Evolutionary conservation across 345 rosid species (phyloP), one percentile per base, ranked within the genome.

Genomic region (Nasturtium officinale): DNA sequence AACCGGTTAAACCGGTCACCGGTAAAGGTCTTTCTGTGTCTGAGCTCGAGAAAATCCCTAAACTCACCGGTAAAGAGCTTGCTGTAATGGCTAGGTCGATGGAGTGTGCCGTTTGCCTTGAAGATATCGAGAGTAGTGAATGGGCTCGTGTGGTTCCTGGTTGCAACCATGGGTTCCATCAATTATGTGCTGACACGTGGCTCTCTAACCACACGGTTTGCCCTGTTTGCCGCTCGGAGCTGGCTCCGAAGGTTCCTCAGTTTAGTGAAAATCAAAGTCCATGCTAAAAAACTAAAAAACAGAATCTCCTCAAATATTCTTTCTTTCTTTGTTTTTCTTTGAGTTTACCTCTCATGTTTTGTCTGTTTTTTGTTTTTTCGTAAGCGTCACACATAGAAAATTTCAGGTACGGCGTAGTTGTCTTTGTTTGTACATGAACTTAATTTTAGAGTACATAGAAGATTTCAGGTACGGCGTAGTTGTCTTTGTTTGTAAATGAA

Each of bases 61-160:
- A 56, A 78, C 67, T 84, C 9, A 67, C 83, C 2, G 96, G 98
- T 21, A 87, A 84, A 71, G 93, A 88, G 60, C 80, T 93, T 62
- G 79, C 74, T 5, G 15, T 81, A 51, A 20, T 45, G 15, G 80
- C 61, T 32, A 68, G 79, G 50, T 93, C 93, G 70, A 79, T 70
- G 5, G 98, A 90, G 60, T 93, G 98, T 46, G 89, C 97, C 2
- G 86, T 93, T 15, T 93, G 98, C 47, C 87, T 93, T 7, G 96
- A 90, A 50, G 88, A 90, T 67, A 82, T 93, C 12, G 96, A 78
- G 32, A 63, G 43, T 3, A 86, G 85, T 43, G 83, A 93, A 56
- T 70, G 80, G 38, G 89, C 86, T 9, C 78, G 97, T 29, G 12
- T 86, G 63, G 83, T 93, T 50, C 98, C 98, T 15, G 91, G 93